These are phyloP conservation scores for sweet orange (Citrus sinensis) DNA, from an alignment of 345 rosid species.

Conservation along the genomic window DVS_A1.0 CM039162.1:2432501-2433000, in stretches of 20 bases:
- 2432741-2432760: slow-evolving; percentile 43
- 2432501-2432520: slow-evolving; percentile 60
- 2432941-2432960: too few species aligned
- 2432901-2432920: slow-evolving; percentile 38
- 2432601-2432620: too few species aligned
- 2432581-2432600: too few species aligned
- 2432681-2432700: slow-evolving; percentile 53
- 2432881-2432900: slow-evolving; percentile 58
- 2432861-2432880: slow-evolving; percentile 55
- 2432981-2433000: too few species aligned
- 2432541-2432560: neutral
- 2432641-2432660: neutral
- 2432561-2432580: neutral
- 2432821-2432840: neutral
- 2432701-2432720: slow-evolving; percentile 49
- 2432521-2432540: slow-evolving; percentile 24
- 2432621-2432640: too few species aligned
- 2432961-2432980: too few species aligned
- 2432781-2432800: too few species aligned
- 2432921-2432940: slow-evolving; percentile 13
- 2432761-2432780: slow-evolving; percentile 31
- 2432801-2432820: neutral
- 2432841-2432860: slow-evolving; percentile 38
- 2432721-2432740: slow-evolving; percentile 47
- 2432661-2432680: slow-evolving; percentile 38